Evolutionary conservation across 257 asterid species (phyloP), one percentile per base, ranked within the genome.

Genomic region (Gardenia jasminoides): DNA sequence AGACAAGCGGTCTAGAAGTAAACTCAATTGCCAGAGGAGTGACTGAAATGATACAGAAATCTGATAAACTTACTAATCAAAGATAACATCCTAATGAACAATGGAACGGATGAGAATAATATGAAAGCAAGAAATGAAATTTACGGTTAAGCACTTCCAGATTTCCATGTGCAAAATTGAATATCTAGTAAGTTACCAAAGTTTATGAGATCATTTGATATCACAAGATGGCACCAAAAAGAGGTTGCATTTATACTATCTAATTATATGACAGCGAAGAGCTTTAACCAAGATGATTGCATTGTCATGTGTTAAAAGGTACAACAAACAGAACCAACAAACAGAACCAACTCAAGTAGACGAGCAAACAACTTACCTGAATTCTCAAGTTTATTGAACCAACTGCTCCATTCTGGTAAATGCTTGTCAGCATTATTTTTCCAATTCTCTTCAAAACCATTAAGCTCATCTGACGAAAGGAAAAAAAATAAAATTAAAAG

Each of bases 391-490:
- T 85, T 28, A 80, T 81, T 90, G 88, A 90, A 92, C 82, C 87
- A 89, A 73, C 77, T 79, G 81, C 68, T 85, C 97, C 97, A 86
- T 67, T 89, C 97, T 41, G 97, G 96, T 0, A 94, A 85, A 73
- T 84, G 78, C 71, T 82, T 90, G 39, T 90, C 92, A 68, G 97
- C 97, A 74, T 72, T 84, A 58, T 26, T 81, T 82, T 90, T 92
- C 97, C 97, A 94, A 26, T 87, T 88, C 67, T 92, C 92, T 87
- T 94, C 94, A 43, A 94, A 94, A 71, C 87, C 86, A 30, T 82
- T 36, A 80, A 94, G 96, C 87, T 94, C 98, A 39, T 90, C 98
- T 94, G 69, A 17, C 8, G 64, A 72, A 61, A 48, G 52, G 17
- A 62, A 67, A 41, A 72, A 78, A 67, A n/a, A n/a, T n/a, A n/a